Conservation (phyloP, 148 eudicot species). For the Spergularia marina region DNA sequence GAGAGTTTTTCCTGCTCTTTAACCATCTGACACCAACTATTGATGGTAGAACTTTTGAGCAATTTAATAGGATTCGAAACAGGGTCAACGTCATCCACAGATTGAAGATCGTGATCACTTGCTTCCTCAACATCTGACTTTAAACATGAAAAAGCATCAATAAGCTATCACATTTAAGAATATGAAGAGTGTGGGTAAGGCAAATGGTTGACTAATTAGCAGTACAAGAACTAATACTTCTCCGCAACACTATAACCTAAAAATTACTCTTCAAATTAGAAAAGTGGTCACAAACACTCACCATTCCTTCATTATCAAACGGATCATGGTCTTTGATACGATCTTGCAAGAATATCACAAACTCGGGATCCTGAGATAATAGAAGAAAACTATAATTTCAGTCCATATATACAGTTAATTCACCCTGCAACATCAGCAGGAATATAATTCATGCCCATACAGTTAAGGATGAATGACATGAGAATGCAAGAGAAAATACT, state of each 20-base stretch:
- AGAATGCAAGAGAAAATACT: neutral
- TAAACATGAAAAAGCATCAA: neutral
- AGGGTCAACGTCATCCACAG: slow-evolving; percentile 32
- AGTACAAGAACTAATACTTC: slow-evolving; percentile 6
- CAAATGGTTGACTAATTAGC: neutral
- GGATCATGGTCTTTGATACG: slow-evolving; percentile 35
- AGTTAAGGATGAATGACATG: neutral
- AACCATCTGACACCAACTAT: slow-evolving; percentile 52
- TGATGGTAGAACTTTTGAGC: slow-evolving; percentile 43
- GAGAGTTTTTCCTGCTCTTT: slow-evolving; percentile 47
- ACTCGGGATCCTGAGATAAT: slow-evolving; percentile 57
- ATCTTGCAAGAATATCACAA: slow-evolving; percentile 47
- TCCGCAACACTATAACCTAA: neutral
- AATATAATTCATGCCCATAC: neutral
- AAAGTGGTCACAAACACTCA: slow-evolving; percentile 29
- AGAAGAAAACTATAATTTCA: neutral
- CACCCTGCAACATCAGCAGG: neutral
- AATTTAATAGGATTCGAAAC: slow-evolving; percentile 32
- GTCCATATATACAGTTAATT: neutral
- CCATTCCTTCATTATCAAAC: slow-evolving; percentile 49
- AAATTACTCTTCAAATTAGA: neutral
- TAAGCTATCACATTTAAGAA: neutral
- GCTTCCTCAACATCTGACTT: slow-evolving; percentile 81
- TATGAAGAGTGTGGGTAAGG: neutral
- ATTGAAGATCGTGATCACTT: slow-evolving; percentile 29